phyloP scores from a whole-genome alignment of 1,284 basidiomycete species.

The Golubevia sp. region DNA sequence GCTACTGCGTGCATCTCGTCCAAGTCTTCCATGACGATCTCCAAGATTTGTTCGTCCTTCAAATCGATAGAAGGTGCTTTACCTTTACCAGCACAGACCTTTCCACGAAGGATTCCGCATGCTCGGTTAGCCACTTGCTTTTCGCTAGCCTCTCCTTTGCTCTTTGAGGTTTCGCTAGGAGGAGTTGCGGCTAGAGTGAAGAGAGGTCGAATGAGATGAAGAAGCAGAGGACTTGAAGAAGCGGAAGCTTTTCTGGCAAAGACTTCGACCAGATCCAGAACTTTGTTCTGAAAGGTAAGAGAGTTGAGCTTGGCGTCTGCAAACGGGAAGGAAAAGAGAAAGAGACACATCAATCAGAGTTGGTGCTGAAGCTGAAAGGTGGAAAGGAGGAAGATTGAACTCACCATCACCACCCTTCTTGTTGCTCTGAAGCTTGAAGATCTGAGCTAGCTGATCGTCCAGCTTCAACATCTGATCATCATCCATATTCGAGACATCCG shows the following conservation, averaged over 20 bases:
- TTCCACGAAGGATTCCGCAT: slow-evolving; percentile 25
- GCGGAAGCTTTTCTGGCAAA: slow-evolving; percentile 77
- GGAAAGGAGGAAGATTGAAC: slow-evolving; percentile 24
- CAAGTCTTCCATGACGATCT: slow-evolving; percentile 17
- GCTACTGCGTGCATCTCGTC: slow-evolving; percentile 36
- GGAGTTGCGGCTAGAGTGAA: slow-evolving; percentile 68
- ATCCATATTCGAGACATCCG: slow-evolving; percentile 35
- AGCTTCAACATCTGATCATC: slow-evolving; percentile 98
- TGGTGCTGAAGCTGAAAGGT: too few relatives aligned
- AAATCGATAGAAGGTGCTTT: slow-evolving; percentile 29
- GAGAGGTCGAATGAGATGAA: slow-evolving; percentile 76
- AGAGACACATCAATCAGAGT: not conserved
- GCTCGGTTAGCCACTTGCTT: slow-evolving; percentile 38
- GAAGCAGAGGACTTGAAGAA: slow-evolving; percentile 67
- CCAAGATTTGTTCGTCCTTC: slow-evolving; percentile 5
- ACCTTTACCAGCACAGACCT: slow-evolving; percentile 28
- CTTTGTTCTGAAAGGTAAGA: slow-evolving; percentile 87
- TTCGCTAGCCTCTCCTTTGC: slow-evolving; percentile 30
- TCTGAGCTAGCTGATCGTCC: slow-evolving; percentile 86
- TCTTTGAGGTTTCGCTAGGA: slow-evolving; percentile 3
- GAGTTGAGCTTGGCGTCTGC: slow-evolving; percentile 57
- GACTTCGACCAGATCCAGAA: slow-evolving; percentile 86
- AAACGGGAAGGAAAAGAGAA: slow-evolving; percentile 1
- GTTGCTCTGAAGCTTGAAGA: slow-evolving; percentile 76
- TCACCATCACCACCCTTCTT: slow-evolving; percentile 72